Conservation (phyloP, 805 yeast species). For the Pichia scutulata region DNA sequence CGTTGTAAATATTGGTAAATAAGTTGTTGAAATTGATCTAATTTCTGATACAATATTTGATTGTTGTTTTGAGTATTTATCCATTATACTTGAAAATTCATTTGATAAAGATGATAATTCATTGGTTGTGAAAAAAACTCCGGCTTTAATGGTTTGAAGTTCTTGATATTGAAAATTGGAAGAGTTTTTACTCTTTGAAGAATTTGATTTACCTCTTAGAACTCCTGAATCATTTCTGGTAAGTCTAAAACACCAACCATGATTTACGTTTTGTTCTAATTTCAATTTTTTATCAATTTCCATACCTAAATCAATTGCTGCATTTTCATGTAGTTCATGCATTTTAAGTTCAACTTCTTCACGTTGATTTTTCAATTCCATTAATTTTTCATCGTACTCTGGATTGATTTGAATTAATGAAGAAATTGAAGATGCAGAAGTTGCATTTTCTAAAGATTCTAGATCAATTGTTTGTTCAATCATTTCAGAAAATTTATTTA, state of each 20-base stretch:
- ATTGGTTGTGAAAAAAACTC: conserved; percentile 81
- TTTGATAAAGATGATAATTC: conserved; percentile 52
- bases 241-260: conserved; percentile 92
- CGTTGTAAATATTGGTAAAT: conserved; percentile 67
- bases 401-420: conserved; percentile 65
- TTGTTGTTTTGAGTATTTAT: conserved; percentile 70
- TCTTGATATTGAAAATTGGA: conserved; percentile 53
- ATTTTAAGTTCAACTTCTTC: conserved; percentile 50
- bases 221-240: conserved; percentile 85
- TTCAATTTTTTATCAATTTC: conserved; percentile 86
- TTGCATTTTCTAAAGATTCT: conserved; percentile 72
- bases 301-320: conserved; percentile 67
- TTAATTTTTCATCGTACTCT: conserved; percentile 77
- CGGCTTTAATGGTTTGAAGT: conserved; percentile 88
- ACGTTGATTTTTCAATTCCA: conserved; percentile 49
- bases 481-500: conserved; percentile 68
- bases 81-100: conserved; percentile 49
- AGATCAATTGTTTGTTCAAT: conserved; percentile 91
- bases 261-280: conserved; percentile 76
- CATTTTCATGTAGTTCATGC: conserved; percentile 49
- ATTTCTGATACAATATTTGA: conserved; percentile 75
- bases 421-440: conserved; percentile 30
- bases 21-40: conserved; percentile 71
- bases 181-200: conserved; percentile 4
- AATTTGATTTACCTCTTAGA: conserved; percentile 41